These are phyloP conservation scores for Aristolochia californica DNA, from an alignment of 164 flowering plant species.

Conservation along the genomic window DNA sequence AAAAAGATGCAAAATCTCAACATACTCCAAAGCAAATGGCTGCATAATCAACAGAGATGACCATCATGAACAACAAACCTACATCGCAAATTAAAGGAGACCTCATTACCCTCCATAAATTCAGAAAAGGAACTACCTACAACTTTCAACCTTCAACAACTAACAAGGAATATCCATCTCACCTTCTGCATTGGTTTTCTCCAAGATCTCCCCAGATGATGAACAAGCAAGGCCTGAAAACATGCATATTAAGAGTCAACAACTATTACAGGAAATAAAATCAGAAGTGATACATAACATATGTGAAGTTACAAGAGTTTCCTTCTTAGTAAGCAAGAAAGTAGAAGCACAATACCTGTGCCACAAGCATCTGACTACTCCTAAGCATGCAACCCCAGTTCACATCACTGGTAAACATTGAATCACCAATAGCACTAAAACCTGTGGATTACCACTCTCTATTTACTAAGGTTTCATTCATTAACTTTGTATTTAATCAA, in stretches of 20 bases:
- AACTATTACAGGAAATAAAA: neutral
- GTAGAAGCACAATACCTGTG: slow-evolving; percentile 46
- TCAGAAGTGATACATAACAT: neutral
- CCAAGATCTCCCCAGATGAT: slow-evolving; percentile 82
- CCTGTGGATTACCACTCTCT: slow-evolving; percentile 25
- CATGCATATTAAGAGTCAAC: neutral
- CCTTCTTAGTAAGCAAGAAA: neutral
- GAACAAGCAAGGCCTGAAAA: slow-evolving; percentile 69
- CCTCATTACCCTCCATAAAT: slow-evolving; percentile 8
- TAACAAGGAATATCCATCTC: slow-evolving; percentile 7
- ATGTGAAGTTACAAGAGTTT: too few species aligned
- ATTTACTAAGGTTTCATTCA: slow-evolving; percentile 1
- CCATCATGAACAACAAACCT: slow-evolving; percentile 15
- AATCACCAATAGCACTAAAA: slow-evolving; percentile 63
- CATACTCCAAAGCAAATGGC: slow-evolving; percentile 52
- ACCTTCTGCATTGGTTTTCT: slow-evolving; percentile 61
- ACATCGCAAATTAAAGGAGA: slow-evolving; percentile 5
- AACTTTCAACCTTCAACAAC: slow-evolving; percentile 2
- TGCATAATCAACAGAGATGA: slow-evolving; percentile 26
- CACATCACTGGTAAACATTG: slow-evolving; percentile 71
- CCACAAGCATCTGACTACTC: slow-evolving; percentile 97
- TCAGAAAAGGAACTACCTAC: neutral
- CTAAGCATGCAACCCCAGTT: slow-evolving; percentile 98
- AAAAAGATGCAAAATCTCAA: slow-evolving; percentile 66
- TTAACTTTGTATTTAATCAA: neutral